A percentile compares a stretch with the other conserved stretches of the same genome.
Conservation (phyloP, 163 green algal species). For the Scenedesmus sp. region DNA sequence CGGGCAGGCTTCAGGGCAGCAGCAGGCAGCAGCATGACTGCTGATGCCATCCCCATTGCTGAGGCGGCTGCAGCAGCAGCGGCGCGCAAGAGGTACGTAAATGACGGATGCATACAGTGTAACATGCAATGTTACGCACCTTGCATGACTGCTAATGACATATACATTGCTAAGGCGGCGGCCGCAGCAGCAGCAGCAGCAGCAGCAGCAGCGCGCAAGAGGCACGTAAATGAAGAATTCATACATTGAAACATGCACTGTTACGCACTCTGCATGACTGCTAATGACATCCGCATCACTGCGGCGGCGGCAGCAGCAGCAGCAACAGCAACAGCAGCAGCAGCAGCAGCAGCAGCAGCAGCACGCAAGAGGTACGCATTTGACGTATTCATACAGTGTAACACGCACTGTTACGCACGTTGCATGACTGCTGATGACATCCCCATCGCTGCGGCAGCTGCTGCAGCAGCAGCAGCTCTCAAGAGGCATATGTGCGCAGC, state of each 20-base stretch:
- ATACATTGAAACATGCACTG: too few relatives aligned
- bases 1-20: not conserved
- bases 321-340: not conserved
- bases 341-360: not conserved
- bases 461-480: too few relatives aligned
- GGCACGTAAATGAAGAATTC: not conserved
- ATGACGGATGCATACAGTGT: too few relatives aligned
- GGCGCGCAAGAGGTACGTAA: not conserved
- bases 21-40: not conserved
- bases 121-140: too few relatives aligned
- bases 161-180: not conserved
- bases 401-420: too few relatives aligned
- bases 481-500: too few relatives aligned
- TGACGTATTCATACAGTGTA: too few relatives aligned
- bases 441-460: not conserved
- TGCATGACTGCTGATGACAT: not conserved
- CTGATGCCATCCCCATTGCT: not conserved
- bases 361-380: not conserved
- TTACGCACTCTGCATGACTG: not conserved
- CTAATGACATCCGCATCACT: not conserved
- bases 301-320: not conserved
- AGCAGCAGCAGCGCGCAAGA: slow-evolving; percentile 16
- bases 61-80: slow-evolving; percentile 16
- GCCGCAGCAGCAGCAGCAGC: not conserved
- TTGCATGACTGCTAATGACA: not conserved